Evolutionary conservation across 106 monocot species (phyloP), one percentile per base, ranked within the genome.

Genomic region (Alisma plantagoaquatica): DNA sequence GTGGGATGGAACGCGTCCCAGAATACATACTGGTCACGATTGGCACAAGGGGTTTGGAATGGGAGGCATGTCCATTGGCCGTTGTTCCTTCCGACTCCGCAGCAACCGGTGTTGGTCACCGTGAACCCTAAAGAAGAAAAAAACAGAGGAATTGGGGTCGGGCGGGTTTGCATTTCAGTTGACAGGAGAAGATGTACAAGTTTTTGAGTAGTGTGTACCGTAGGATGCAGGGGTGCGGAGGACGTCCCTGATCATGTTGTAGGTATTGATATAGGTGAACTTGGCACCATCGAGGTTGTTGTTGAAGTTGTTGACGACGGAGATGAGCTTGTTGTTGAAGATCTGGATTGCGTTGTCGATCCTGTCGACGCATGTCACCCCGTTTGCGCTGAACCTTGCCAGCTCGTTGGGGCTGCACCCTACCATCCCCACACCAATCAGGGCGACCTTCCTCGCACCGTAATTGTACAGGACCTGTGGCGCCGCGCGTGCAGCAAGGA

Each of bases 1-100:
- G 84, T 62, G 0, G 94, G 88, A 32, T 94, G 94, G 72, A 81
- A 94, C 0, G 94, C 94, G 29, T 94, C 94, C 80, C 80, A 94
- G 64, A 94, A 94, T 23, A 88, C 26, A 49, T 84, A 81, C 62
- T 65, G 63, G 1, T 63, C 42, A 23, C 94, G 59, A 27, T 84
- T 65, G 8, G 35, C 21, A 64, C 94, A 94, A 0, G 93, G 93
- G 8, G 77, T 70, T 38, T 87, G 83, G n/a, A 52, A 73, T 7
- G 93, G 93, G 6, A 94, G 75, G 60, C 94, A 94, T 2, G 88
- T 94, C 3, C 84, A 75, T 33, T 94, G 87, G 1, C 94, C 94
- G 25, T 84, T 84, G 61, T 94, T 88, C 73, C 75, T 88, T 23
- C 94, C 94, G 2, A 94, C 84, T 19, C 94, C 94, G 32, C 94